These are phyloP conservation scores for Fomitopsis pulvina DNA, from an alignment of 768 basidiomycete species.

Conservation along the genomic window DNA sequence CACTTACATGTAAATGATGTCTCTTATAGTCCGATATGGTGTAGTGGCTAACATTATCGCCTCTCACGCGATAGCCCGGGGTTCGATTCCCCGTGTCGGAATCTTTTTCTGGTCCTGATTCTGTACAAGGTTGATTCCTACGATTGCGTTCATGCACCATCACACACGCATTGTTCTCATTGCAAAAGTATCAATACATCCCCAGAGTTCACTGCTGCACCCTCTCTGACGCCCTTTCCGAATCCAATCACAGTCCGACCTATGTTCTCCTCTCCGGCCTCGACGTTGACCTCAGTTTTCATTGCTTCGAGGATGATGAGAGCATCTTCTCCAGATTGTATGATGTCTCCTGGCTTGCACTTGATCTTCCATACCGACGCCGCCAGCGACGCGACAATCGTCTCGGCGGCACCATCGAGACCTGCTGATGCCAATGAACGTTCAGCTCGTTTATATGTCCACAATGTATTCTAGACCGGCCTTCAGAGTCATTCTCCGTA, in stretches of 20 bases:
- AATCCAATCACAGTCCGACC: constrained; percentile 37
- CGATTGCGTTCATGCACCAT: not conserved
- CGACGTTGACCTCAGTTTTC: constrained; percentile 55
- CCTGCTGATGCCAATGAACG: not conserved
- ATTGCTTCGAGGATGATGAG: constrained; percentile 54
- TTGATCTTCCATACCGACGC: constrained; percentile 48
- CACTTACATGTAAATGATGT: not conserved
- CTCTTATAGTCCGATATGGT: constrained; percentile 2
- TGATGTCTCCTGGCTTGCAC: constrained; percentile 33
- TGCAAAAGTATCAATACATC: constrained; percentile 35
- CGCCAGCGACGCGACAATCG: constrained; percentile 28
- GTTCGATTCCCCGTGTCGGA: constrained; percentile 7
- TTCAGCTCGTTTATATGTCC: too few species aligned
- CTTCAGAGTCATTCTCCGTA: not conserved
- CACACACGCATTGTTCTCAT: constrained; percentile 1
- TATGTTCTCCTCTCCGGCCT: constrained; percentile 37
- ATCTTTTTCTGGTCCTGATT: not conserved
- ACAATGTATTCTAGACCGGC: too few species aligned
- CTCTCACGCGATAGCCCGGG: constrained; percentile 8
- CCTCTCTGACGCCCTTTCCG: constrained; percentile 35
- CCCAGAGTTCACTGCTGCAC: constrained; percentile 40
- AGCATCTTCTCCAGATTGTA: constrained; percentile 35
- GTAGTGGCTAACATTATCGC: constrained; percentile 7
- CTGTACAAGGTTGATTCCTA: too few species aligned
- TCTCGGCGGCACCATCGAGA: not conserved